phyloP scores from a whole-genome alignment of 2,329 filamentous ascomycete species.

The Talaromyces sp. region DNA sequence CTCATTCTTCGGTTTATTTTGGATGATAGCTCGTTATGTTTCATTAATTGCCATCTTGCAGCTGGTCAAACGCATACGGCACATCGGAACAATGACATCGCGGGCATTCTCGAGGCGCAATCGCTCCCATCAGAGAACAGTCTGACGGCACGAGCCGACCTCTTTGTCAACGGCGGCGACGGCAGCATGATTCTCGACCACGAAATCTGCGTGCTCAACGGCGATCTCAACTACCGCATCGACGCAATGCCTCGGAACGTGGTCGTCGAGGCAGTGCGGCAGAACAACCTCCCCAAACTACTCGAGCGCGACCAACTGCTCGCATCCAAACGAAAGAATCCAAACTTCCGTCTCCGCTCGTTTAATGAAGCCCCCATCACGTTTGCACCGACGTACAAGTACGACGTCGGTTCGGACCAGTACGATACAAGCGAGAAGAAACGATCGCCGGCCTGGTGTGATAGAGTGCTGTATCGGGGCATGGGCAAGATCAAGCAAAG shows the following conservation, averaged over 20 bases:
- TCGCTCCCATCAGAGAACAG: constrained; percentile 70
- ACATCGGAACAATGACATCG: constrained; percentile 86
- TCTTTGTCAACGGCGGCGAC: constrained; percentile 86
- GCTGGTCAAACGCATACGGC: constrained; percentile 88
- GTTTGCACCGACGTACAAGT: constrained; percentile 97
- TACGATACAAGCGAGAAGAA: constrained; percentile 96
- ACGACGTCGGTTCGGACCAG: constrained; percentile 88
- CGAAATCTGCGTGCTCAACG: constrained; percentile 94
- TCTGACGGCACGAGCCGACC: constrained; percentile 62
- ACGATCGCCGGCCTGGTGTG: constrained; percentile 92
- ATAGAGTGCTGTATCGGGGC: constrained; percentile 82
- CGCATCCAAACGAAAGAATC: constrained; percentile 81
- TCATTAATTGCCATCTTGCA: constrained; percentile 95
- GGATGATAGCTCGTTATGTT: constrained; percentile 90
- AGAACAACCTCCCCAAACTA: constrained; percentile 75
- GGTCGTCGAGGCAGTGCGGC: constrained; percentile 77
- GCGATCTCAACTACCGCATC: constrained; percentile 96
- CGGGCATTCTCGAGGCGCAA: constrained; percentile 76
- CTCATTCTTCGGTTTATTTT: constrained; percentile 86
- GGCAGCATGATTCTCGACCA: constrained; percentile 93
- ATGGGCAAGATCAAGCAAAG: constrained; percentile 76
- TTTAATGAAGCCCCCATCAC: constrained; percentile 89
- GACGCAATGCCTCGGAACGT: constrained; percentile 94
- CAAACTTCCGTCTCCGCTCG: constrained; percentile 77
- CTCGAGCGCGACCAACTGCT: constrained; percentile 91